Evolutionary conservation across 2,329 filamentous ascomycete species (phyloP), one percentile per base, ranked within the genome.

Genomic region (Talaromyces sp.): DNA sequence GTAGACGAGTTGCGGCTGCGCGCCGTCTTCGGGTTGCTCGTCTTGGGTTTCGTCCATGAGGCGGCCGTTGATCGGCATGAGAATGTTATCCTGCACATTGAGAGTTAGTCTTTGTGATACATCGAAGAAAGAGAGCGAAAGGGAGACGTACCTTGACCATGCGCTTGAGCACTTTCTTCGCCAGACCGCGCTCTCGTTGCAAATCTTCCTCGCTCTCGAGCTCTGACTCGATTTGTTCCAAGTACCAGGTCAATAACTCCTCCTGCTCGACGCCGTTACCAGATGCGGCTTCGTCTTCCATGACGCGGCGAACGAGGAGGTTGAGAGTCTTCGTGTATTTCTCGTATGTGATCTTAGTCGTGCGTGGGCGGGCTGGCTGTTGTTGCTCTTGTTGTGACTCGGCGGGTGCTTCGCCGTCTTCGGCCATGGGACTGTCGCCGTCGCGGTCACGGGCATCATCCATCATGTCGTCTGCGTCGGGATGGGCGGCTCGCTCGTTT

Each of bases 311-410:
- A 33, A 97, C 90, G 54, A 99, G 82, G 71, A 91, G 78, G 74
- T 96, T 96, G 64, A 96, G 86, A 75, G 98, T 96, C 71, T 86
- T 84, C 74, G 93, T 90, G 77, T 96, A 99, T 77, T 96, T 95
- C 71, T 98, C 93, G 71, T 96, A 96, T 3, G 92, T 96, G 72
- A 99, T 93, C 71, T 92, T 95, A 60, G 91, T 95, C 79, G 89
- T 92, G 68, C 83, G 81, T 57, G 81, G 80, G 62, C 70, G 73
- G 37, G 77, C 76, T 65, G 73, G 67, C 60, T 66, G 61, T n/a
- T 66, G 71, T n/a, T 66, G 71, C 16, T 28, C 44, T n/a, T 70
- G 52, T 16, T 52, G 48, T 68, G 37, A 71, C 70, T 5, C 75
- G 78, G 50, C 16, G 5, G 39, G 35, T 18, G 83, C 81, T 16